Conservation (phyloP, 768 basidiomycete genomes). For the Cystoderma amianthinum region DNA sequence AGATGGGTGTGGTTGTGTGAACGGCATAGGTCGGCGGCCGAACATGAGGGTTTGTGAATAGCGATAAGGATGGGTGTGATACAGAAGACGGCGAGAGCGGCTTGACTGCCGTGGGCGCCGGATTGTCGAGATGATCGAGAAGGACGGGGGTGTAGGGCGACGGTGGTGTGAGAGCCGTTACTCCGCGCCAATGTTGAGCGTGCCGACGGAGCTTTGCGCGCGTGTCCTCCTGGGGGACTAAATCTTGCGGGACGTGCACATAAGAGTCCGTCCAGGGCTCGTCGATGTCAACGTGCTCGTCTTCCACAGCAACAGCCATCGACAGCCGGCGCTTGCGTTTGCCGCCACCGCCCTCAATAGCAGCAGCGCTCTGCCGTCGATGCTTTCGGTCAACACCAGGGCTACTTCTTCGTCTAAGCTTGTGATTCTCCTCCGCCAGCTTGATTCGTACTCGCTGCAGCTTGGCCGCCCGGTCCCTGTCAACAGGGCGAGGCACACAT, state of each 20-base stretch:
- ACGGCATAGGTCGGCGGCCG: conserved; percentile 56
- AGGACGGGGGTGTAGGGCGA: conserved; percentile 6
- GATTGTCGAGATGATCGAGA: conserved; percentile 6
- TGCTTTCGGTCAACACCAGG: conserved; percentile 23
- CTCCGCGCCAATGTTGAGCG: conserved; percentile 60
- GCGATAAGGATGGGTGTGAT: conserved; percentile 24
- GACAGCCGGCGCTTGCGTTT: conserved; percentile 16
- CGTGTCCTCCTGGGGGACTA: conserved; percentile 32
- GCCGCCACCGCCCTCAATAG: conserved; percentile 29
- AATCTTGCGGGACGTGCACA: conserved; percentile 38
- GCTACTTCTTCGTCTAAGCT: conserved; percentile 25
- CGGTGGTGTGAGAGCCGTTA: conserved; percentile 38
- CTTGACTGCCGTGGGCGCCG: conserved; percentile 11
- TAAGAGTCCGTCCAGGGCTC: conserved; percentile 39
- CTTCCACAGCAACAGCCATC: conserved; percentile 17
- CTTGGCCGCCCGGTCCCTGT: conserved; percentile 31
- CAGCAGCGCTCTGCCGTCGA: conserved; percentile 23
- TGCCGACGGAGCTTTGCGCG: conserved; percentile 47
- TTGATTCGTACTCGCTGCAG: conserved; percentile 33
- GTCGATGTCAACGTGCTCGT: conserved; percentile 45
- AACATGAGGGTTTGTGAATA: conserved; percentile 31
- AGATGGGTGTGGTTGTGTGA: conserved; percentile 55
- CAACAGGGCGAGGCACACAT: conserved; percentile 34
- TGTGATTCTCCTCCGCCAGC: conserved; percentile 16
- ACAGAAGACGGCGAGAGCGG: conserved; percentile 15